Base-by-base conservation (phyloP, 441 rosid genomes). In the Omphalea diandra region DNA sequence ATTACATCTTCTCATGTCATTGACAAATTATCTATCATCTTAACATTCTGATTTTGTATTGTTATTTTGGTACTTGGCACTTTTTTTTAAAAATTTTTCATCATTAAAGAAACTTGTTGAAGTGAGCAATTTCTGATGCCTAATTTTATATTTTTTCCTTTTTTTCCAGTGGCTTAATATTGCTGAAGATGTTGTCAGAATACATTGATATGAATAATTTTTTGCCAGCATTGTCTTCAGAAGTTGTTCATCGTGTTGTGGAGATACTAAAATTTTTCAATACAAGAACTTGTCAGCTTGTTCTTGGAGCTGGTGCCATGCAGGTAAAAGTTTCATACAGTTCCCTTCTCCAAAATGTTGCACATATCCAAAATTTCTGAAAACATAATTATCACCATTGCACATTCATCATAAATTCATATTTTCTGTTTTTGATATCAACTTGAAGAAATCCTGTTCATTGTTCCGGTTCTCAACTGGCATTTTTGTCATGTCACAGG, bases 281-380 rank as follows among this genome's bases (percentile, higher is more conserved):
- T 78, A 91, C 97, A 7, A 88, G 98, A 82, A 91, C 97, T 56
- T 91, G 98, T 76, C 98, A 94, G 75, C 98, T 94, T 83, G 98
- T 94, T 85, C 87, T 96, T 59, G 99, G 98, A 75, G 99, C 99
- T 73, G 96, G 95, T 77, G 99, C 99, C 63, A 93, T 96, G 99
- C 98, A 96, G 97, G 98, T 96, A 77, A 26, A 64, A 63, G n/a
- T 15, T 70, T n/a, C n/a, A n/a, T n/a, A n/a, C n/a, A n/a, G n/a
- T n/a, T n/a, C n/a, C n/a, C n/a, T n/a, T 49, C 38, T 15, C 17
- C 15, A 18, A 49, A 27, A 20, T 56, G 20, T 38, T 60, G 4
- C 46, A n/a, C n/a, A n/a, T n/a, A n/a, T n/a, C n/a, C n/a, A n/a
- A n/a, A n/a, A 9, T n/a, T n/a, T n/a, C n/a, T n/a, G n/a, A n/a